Conservation (phyloP, 176 grass and related monocot genomes). For the Hordeum vulgare region MorexV3_pseudomolecules_assembly NC_058519.1:585972717-585973216, state of each 20-base stretch:
- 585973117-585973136: background rate
- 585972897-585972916: background rate
- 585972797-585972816: background rate
- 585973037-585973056: too few relatives aligned
- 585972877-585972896: background rate
- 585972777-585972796: background rate
- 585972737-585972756: background rate
- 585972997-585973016: too few relatives aligned
- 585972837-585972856: background rate
- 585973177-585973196: conserved; percentile 14
- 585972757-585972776: background rate
- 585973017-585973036: too few relatives aligned
- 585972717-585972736: background rate
- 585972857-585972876: background rate
- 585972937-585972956: background rate
- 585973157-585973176: background rate
- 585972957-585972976: background rate
- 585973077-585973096: background rate
- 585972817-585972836: background rate
- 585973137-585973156: background rate
- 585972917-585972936: background rate
- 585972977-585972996: too few relatives aligned
- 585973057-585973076: too few relatives aligned
- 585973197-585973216: background rate
- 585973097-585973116: background rate